Percentiles rank a stretch among this genome's conserved stretches.
These are phyloP conservation scores for Aspergillus tubingensis DNA, from an alignment of 2,329 filamentous ascomycete genomes.

Conservation along the genomic window DNA sequence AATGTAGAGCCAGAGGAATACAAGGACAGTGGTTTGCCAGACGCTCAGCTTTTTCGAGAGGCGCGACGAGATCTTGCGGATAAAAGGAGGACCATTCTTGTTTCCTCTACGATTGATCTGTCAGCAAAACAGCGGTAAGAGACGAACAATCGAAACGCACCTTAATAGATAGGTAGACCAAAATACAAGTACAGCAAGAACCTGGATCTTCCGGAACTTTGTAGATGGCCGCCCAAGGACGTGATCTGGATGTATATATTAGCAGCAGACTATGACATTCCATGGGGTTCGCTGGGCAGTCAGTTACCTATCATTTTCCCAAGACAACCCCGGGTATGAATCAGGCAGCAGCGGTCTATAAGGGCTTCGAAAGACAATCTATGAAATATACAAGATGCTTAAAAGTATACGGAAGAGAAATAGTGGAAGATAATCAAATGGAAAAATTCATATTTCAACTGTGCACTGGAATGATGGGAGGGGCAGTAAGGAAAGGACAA, in stretches of 20 bases:
- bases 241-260: slow-evolving; percentile 63
- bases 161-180: slow-evolving; percentile 84
- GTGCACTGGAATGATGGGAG: neutral
- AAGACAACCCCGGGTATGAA: neutral
- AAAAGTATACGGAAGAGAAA: neutral
- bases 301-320: slow-evolving; percentile 36
- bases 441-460: neutral
- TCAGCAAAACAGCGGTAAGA: neutral
- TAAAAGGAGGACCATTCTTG: slow-evolving; percentile 71
- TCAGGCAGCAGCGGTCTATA: neutral
- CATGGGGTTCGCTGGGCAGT: neutral
- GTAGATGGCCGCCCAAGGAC: slow-evolving; percentile 86
- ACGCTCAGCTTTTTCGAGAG: slow-evolving; percentile 73
- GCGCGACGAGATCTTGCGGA: slow-evolving; percentile 62
- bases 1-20: slow-evolving; percentile 87
- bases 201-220: slow-evolving; percentile 88
- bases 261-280: slow-evolving; percentile 1
- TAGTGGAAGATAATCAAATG: neutral
- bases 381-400: no score
- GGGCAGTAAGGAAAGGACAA: neutral
- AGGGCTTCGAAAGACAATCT: neutral
- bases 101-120: slow-evolving; percentile 62
- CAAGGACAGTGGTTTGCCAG: slow-evolving; percentile 87
- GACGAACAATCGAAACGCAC: slow-evolving; percentile 48
- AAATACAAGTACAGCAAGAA: slow-evolving; percentile 85